Conservation (phyloP, 805 yeast species). For the Ogataea wickerhamii region DNA sequence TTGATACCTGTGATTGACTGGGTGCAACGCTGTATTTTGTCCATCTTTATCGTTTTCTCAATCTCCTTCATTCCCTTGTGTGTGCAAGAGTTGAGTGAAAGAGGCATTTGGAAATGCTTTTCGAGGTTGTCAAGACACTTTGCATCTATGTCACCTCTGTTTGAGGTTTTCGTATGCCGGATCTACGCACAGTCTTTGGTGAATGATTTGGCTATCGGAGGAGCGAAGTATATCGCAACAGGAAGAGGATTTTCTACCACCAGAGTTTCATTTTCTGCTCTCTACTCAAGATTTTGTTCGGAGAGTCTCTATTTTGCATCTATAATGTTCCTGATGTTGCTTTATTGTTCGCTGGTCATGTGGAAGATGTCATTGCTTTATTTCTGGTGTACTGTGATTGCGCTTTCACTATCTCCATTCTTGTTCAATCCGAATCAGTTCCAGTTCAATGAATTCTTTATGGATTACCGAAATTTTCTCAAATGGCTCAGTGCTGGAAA, state of each 20-base stretch:
- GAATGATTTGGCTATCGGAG: constrained; percentile 70
- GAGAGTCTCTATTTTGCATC: constrained; percentile 67
- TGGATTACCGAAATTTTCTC: constrained; percentile 59
- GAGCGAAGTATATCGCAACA: constrained; percentile 78
- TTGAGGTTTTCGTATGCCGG: constrained; percentile 76
- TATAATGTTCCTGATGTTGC: constrained; percentile 45
- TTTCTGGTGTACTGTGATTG: constrained; percentile 69
- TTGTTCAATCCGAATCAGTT: constrained; percentile 78
- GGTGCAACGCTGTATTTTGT: constrained; percentile 68
- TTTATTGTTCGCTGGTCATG: constrained; percentile 56
- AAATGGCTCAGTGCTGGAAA: constrained; percentile 53
- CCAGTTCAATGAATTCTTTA: constrained; percentile 61
- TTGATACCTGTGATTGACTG: constrained; percentile 69
- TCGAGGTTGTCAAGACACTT: constrained; percentile 64
- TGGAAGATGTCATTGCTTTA: constrained; percentile 60
- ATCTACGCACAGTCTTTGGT: constrained; percentile 68
- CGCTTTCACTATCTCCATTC: constrained; percentile 68
- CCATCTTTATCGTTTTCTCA: constrained; percentile 70
- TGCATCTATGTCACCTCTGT: constrained; percentile 67
- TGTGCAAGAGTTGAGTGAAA: constrained; percentile 73
- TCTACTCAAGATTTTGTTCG: constrained; percentile 67
- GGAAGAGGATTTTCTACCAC: constrained; percentile 81
- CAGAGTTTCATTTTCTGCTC: constrained; percentile 59
- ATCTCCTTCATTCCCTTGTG: constrained; percentile 72
- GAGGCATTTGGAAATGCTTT: constrained; percentile 69